Conservation (phyloP, 805 yeast species). For the Candida piceae region DNA sequence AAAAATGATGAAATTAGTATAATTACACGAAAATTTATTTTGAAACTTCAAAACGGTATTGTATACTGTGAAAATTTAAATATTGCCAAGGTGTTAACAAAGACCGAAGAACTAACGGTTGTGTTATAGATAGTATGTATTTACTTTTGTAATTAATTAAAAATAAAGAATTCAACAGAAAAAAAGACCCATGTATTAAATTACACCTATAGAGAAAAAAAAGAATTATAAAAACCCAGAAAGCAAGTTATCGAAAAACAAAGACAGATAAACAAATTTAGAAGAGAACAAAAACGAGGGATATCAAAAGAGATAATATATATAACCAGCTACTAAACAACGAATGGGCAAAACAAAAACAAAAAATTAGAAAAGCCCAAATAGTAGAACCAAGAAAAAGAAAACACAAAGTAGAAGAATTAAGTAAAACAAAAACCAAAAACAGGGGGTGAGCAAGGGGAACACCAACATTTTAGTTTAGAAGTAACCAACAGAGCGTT, state of each 20-base stretch:
- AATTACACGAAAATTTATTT: constrained; percentile 3
- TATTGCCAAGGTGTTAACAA: constrained; percentile 8
- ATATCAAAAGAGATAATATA: too few species aligned
- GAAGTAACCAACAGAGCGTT: constrained; percentile 5
- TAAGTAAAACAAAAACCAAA: not conserved
- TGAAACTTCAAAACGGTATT: constrained; percentile 13
- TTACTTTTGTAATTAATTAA: too few species aligned
- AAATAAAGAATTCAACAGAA: too few species aligned
- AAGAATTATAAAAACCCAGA: too few species aligned
- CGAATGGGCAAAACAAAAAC: too few species aligned
- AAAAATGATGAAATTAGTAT: constrained; percentile 10
- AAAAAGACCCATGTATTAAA: too few species aligned
- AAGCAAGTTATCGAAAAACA: too few species aligned
- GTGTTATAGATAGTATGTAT: not conserved
- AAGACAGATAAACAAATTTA: too few species aligned
- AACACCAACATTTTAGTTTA: not conserved
- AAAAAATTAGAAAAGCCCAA: not conserved
- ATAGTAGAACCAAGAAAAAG: not conserved
- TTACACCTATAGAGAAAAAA: too few species aligned
- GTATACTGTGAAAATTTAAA: constrained; percentile 5
- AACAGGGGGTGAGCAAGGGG: too few species aligned
- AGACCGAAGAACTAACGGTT: constrained; percentile 13
- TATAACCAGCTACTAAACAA: too few species aligned
- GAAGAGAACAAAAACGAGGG: too few species aligned
- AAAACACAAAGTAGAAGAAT: not conserved